Conservation (phyloP, 108 stramenopile genomes). For the Fistulifera pelliculosa region DNA sequence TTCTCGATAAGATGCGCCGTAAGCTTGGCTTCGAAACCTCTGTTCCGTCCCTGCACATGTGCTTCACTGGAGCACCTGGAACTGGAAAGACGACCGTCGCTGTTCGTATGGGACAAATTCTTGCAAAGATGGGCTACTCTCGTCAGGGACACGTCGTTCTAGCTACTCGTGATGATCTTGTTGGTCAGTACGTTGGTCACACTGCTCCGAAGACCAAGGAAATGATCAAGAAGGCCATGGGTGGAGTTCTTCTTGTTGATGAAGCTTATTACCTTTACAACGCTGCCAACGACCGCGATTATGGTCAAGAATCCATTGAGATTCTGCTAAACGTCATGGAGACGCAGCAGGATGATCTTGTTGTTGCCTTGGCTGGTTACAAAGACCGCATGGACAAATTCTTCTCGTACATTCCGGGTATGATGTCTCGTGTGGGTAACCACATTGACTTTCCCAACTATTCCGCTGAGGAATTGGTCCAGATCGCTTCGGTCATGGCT, state of each 20-base stretch:
- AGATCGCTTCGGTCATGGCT: constrained; percentile 88
- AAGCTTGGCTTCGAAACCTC: constrained; percentile 95
- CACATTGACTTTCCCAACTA: constrained; percentile 99
- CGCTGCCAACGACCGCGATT: constrained; percentile 96
- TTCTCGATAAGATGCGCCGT: constrained; percentile 97
- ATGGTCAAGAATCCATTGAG: constrained; percentile 98
- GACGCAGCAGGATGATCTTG: constrained; percentile 94
- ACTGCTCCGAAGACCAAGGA: constrained; percentile 99
- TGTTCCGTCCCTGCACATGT: constrained; percentile 97
- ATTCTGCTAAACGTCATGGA: constrained; percentile 99
- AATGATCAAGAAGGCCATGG: constrained; percentile 98
- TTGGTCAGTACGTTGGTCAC: constrained; percentile 98
- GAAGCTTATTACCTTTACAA: constrained; percentile 99
- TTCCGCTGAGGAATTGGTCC: constrained; percentile 87
- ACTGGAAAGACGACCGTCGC: constrained; percentile 99
- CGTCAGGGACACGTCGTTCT: constrained; percentile 94
- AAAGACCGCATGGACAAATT: constrained; percentile 98
- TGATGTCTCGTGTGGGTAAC: constrained; percentile 97
- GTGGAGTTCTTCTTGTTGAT: constrained; percentile 93
- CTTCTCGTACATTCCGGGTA: constrained; percentile 98
- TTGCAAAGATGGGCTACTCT: constrained; percentile 97
- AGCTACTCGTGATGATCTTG: constrained; percentile 96
- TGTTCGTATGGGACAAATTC: constrained; percentile 96
- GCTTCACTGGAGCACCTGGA: constrained; percentile 95
- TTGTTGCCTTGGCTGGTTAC: constrained; percentile 97